Evolutionary conservation across 208 protist genomes (phyloP), one percentile per base, ranked within the genome.

Genomic region (Acanthamoeba triangularis): DNA sequence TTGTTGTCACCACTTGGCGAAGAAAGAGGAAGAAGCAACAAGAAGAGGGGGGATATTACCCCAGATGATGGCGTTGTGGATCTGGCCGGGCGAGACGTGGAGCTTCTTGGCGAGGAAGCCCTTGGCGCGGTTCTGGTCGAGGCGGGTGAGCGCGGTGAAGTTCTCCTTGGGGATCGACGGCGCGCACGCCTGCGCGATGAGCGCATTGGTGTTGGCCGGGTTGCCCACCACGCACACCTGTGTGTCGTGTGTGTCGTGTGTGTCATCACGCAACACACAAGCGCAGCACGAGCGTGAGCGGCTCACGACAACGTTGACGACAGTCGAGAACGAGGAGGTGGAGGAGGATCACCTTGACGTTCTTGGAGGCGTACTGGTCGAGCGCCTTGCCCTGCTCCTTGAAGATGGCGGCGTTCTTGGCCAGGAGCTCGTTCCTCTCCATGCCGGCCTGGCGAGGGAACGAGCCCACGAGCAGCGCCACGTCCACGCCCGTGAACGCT

Each of bases 161-260:
- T 99, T 99, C 87, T 97, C 95, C 14, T 96, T 95, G 25, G 98
- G 97, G 23, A 99, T 87, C 18, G 97, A 97, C 41, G 98, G 95
- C n/a, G 99, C 98, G 44, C 90, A 96, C 23, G 67, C 76, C 11
- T 94, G 18, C 18, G 99, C 97, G 80, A 99, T 98, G 28, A 99
- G 96, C 0, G 98, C 98, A 96, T 99, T 99, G 30, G 99, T 99
- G 97, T 99, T 99, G 44, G 99, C 99, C 35, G 99, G 99, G 96
- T 99, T 99, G 85, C 99, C 99, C 1, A 99, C 99, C 35, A 99
- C 98, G 13, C 99, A 93, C 23, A 99, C 98, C 78, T 98, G 98
- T 16, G 63, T 20, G 28, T 16, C 14, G 30, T 13, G 10, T 78
- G 47, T 33, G 28, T 23, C 78, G 47, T 61, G 13, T 3, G 28